Evolutionary conservation across 441 rosid species (phyloP).

Genomic region (Croton laevigatus): DNA sequence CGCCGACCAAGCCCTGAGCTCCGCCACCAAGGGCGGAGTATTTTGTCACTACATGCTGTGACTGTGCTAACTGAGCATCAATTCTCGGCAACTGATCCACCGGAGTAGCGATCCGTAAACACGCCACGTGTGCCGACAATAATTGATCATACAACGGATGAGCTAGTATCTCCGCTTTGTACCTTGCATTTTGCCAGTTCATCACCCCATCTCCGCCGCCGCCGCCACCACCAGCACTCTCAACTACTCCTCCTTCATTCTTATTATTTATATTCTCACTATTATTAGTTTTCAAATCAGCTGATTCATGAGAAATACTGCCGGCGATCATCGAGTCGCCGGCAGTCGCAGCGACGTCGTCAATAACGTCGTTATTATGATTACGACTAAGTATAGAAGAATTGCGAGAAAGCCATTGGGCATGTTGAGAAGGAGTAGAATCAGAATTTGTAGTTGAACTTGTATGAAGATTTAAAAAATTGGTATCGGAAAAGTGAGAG

Average conservation of each 20-base stretch:
- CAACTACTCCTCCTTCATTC: constrained; percentile 34
- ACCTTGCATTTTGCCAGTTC: constrained; percentile 88
- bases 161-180: constrained; percentile 77
- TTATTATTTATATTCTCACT: constrained; percentile 38
- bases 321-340: constrained; percentile 43
- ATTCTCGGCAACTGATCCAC: constrained; percentile 97
- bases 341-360: constrained; percentile 43
- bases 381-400: constrained; percentile 41
- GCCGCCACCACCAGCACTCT: constrained; percentile 26
- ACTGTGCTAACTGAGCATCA: constrained; percentile 95
- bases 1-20: constrained; percentile 54
- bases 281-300: constrained; percentile 42
- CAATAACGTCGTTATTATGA: constrained; percentile 54
- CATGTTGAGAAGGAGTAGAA: constrained; percentile 40
- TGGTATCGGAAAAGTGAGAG: constrained; percentile 51
- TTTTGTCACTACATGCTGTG: constrained; percentile 86
- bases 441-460: constrained; percentile 40
- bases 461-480: constrained; percentile 76
- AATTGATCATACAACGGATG: constrained; percentile 95
- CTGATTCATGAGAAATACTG: constrained; percentile 39
- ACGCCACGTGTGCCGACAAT: constrained; percentile 89
- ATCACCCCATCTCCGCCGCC: constrained; percentile 49
- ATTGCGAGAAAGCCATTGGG: constrained; percentile 69
- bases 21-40: constrained; percentile 68
- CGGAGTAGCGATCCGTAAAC: constrained; percentile 93